A percentile compares a stretch with the other conserved stretches of the same genome.
Conservation (phyloP, 306 rosid genomes). For the Cajanus cajan region DNA sequence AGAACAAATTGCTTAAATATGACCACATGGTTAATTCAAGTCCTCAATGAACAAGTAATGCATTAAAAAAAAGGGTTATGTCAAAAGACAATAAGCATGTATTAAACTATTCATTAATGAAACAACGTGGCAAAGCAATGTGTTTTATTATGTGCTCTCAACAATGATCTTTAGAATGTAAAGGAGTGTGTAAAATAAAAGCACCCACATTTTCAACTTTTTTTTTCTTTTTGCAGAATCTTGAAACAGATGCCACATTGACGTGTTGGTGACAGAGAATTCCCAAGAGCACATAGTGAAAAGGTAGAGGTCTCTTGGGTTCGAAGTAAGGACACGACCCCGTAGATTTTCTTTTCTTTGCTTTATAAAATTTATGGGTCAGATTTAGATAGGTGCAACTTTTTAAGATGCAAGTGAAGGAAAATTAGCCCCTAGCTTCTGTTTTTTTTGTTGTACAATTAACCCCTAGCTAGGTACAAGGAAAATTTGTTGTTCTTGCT, state of each 20-base stretch:
- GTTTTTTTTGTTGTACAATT: no score
- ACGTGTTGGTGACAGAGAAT: neutral
- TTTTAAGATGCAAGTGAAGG: constrained; percentile 3
- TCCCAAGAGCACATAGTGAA: neutral
- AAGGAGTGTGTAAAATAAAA: neutral
- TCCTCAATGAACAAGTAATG: neutral
- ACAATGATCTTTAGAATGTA: neutral
- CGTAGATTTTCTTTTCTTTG: neutral
- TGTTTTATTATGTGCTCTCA: neutral
- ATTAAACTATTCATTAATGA: neutral
- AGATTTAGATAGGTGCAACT: neutral
- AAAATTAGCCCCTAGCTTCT: neutral
- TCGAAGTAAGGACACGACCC: neutral
- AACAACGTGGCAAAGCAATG: neutral
- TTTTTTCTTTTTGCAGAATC: constrained; percentile 25
- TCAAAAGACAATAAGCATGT: neutral
- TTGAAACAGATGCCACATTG: constrained; percentile 23
- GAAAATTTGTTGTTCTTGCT: neutral
- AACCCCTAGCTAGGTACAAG: neutral
- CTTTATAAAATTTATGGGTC: neutral
- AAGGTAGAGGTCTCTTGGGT: constrained; percentile 1
- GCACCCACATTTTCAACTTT: neutral
- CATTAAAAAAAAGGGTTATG: neutral
- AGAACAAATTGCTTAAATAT: neutral
- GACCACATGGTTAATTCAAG: neutral